phyloP scores from a whole-genome alignment of 139 green algal species.

The Ettlia oleoabundans region DNA sequence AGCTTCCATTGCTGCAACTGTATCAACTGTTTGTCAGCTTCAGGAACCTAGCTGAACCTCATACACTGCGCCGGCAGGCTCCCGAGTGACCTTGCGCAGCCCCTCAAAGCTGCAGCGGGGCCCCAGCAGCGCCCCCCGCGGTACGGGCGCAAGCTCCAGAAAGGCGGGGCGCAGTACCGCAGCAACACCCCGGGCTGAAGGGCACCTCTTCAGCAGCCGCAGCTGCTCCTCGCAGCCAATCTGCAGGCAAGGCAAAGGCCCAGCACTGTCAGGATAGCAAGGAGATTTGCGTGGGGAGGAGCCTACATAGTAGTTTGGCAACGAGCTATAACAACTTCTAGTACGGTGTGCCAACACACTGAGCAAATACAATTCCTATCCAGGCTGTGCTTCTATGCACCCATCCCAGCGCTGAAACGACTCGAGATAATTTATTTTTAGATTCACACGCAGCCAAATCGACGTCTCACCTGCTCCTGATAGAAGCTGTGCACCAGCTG shows the following conservation, averaged over 20 bases:
- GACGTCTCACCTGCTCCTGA: neutral
- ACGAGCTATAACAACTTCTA: too few relatives aligned
- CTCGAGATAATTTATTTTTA: too few relatives aligned
- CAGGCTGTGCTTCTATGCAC: too few relatives aligned
- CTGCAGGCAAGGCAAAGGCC: neutral
- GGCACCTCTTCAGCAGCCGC: neutral
- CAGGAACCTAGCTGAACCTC: slow-evolving; percentile 27
- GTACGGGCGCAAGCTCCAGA: slow-evolving; percentile 3
- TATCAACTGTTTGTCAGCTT: neutral
- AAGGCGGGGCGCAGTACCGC: slow-evolving; percentile 13
- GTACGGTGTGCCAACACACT: too few relatives aligned
- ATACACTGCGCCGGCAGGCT: slow-evolving; percentile 17
- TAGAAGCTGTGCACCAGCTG: slow-evolving; percentile 23
- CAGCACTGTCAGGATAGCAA: too few relatives aligned
- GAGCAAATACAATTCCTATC: too few relatives aligned
- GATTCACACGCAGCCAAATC: neutral
- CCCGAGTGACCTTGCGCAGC: slow-evolving; percentile 28
- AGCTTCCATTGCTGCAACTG: too few relatives aligned
- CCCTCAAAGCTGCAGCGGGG: slow-evolving; percentile 24
- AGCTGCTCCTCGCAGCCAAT: slow-evolving; percentile 26
- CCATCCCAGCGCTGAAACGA: too few relatives aligned
- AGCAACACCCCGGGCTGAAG: neutral
- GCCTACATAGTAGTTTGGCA: too few relatives aligned
- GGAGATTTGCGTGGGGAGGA: too few relatives aligned
- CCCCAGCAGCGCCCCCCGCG: slow-evolving; percentile 8